Evolutionary conservation across 352 stramenopile species (phyloP).

Genomic region (Thraustochytrium sp.): DNA sequence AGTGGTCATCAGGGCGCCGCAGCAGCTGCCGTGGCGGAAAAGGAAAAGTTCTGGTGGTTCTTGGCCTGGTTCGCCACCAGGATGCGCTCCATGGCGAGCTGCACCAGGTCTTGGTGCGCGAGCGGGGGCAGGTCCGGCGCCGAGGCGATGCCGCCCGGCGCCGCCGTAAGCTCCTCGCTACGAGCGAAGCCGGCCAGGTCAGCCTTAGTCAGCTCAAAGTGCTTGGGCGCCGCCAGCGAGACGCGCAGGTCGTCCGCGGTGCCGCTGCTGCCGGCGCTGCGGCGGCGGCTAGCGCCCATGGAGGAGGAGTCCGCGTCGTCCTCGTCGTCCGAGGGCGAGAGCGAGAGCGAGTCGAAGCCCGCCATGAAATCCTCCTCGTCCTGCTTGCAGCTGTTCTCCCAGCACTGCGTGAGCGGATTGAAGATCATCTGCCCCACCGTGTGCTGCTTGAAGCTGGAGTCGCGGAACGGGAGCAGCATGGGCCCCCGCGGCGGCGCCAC

Average conservation of each 20-base stretch:
- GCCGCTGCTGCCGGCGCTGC: too few relatives aligned
- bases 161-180: neutral
- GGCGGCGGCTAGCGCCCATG: too few relatives aligned
- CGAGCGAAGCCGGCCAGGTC: neutral
- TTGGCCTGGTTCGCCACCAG: constrained; percentile 12
- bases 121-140: neutral
- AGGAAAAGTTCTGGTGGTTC: constrained; percentile 31
- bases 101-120: neutral
- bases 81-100: constrained; percentile 19
- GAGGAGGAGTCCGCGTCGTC: neutral
- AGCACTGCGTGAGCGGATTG: neutral
- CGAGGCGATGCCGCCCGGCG: neutral
- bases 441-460: constrained; percentile 39
- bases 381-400: constrained; percentile 16
- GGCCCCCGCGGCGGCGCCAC: neutral
- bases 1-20: too few relatives aligned
- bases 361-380: constrained; percentile 32
- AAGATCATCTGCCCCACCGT: constrained; percentile 32
- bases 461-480: constrained; percentile 26
- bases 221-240: too few relatives aligned
- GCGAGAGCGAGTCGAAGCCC: neutral
- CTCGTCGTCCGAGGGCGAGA: constrained; percentile 14
- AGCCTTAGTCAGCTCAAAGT: neutral
- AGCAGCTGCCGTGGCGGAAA: neutral
- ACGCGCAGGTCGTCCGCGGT: too few relatives aligned